These are phyloP conservation scores for Leucocoprinus birnbaumii DNA, from an alignment of 768 basidiomycete genomes.

Conservation along the genomic window DNA sequence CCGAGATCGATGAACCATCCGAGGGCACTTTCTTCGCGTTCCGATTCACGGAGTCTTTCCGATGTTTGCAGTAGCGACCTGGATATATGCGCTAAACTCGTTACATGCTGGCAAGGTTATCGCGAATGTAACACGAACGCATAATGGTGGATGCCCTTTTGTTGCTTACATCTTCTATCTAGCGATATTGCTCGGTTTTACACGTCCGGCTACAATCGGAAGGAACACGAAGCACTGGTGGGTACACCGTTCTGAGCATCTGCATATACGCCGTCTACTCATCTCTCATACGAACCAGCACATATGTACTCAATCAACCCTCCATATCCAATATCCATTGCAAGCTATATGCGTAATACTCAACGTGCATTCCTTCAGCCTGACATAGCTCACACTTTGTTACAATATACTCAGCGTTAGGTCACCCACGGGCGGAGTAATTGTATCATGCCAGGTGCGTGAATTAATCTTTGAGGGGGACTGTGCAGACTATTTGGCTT, in stretches of 20 bases:
- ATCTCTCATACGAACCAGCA: slow-evolving; percentile 30
- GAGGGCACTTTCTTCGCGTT: neutral
- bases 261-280: slow-evolving; percentile 20
- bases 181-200: slow-evolving; percentile 62
- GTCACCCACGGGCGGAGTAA: slow-evolving; percentile 67
- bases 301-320: slow-evolving; percentile 63
- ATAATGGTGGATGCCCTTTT: too few relatives aligned
- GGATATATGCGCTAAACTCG: slow-evolving; percentile 70
- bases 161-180: neutral
- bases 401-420: slow-evolving; percentile 45
- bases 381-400: neutral
- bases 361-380: neutral
- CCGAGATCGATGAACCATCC: neutral
- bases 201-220: slow-evolving; percentile 66
- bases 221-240: slow-evolving; percentile 71
- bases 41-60: neutral
- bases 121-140: slow-evolving; percentile 54
- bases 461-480: neutral
- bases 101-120: slow-evolving; percentile 58
- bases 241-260: neutral
- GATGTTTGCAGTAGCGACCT: neutral
- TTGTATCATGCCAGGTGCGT: slow-evolving; percentile 75
- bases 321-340: slow-evolving; percentile 72
- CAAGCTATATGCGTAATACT: slow-evolving; percentile 69
- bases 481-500: neutral